Percentiles rank a stretch among this genome's conserved stretches.
These are phyloP conservation scores for Friedmanniomyces endolithicus DNA, from an alignment of 495 filamentous ascomycete genomes.

Conservation along the genomic window DNA sequence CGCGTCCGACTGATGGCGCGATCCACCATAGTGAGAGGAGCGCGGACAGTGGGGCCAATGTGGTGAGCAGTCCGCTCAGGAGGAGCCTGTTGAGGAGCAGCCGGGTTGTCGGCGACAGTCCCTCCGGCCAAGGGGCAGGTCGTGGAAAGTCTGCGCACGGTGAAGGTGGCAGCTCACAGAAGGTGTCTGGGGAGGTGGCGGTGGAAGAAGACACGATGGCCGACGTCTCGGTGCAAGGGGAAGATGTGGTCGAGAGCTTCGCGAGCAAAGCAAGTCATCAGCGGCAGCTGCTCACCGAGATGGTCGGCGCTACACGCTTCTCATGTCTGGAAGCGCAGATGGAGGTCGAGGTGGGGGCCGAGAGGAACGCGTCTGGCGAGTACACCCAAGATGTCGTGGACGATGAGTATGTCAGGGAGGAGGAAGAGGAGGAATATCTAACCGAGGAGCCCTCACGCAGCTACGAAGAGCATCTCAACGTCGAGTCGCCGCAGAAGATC, in stretches of 20 bases:
- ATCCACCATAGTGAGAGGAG: background rate
- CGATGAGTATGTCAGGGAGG: background rate
- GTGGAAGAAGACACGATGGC: background rate
- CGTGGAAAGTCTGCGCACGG: background rate
- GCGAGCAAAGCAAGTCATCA: conserved; percentile 18
- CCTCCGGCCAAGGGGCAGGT: background rate
- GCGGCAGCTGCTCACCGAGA: conserved; percentile 15
- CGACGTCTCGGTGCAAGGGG: background rate
- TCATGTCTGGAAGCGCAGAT: background rate
- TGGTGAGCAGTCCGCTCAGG: conserved; percentile 12
- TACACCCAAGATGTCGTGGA: background rate
- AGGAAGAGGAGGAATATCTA: background rate
- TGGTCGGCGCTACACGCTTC: background rate
- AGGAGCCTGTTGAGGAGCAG: conserved; percentile 15
- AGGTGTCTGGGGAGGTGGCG: background rate
- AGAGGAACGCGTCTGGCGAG: background rate
- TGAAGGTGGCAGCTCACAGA: background rate
- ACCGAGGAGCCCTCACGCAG: conserved; percentile 3
- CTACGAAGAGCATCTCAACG: conserved; percentile 21
- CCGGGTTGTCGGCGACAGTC: conserved; percentile 1
- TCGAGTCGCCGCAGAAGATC: conserved; percentile 20
- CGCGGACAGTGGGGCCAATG: background rate
- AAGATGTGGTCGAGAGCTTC: conserved; percentile 2
- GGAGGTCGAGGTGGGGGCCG: background rate
- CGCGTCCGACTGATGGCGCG: background rate